Base-by-base conservation (phyloP, 371 early-diverging fungal species). In the Mucor velutinosus region DNA sequence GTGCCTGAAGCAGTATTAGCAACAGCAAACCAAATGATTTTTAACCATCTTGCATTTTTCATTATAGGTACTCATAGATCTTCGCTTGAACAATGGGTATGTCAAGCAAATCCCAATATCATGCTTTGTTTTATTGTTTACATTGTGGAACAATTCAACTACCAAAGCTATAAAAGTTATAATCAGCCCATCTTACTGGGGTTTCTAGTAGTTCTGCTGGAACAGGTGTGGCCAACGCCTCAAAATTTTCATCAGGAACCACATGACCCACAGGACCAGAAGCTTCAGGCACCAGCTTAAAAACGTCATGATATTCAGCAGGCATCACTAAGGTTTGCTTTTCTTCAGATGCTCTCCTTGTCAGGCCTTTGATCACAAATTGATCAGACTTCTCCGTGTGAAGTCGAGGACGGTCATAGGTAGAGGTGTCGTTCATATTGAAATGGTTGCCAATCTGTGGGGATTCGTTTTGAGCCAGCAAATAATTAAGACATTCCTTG, bases 401-500 rank as follows among this genome's bases (percentile, higher is more conserved):
- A 32, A 29, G 17, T 3, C 30, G 37, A 19, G 37, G 14, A 15
- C 30, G 49, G 10, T 62, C 49, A 3, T 62, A 35, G 6, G 59
- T 27, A 12, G 53, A 32, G 0, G 71, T 68, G 8, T 4, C 12
- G 15, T 72, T 71, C 4, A 58, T 29, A 6, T 29, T 30, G 29
- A 70, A 72, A 25, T 70, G 71, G 7, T 65, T 15, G 4, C 71
- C 75, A 41, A 76, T 70, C 7, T 64, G 37, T 45, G 77, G 72
- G 4, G 23, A 4, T 63, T 82, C 82, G 39, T 82, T 82, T 8
- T 27, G 37, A 1, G 35, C 56, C 21, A 56, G 21, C 32, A 78
- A 73, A 45, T 69, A 78, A 15, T 56, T 61, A 2, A 70, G 59
- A 32, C 82, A 82, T 35, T 75, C 77, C 27, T 66, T 60, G 58